Base-by-base conservation (phyloP, 1,284 basidiomycete genomes). In the Mycena sp. region DNA sequence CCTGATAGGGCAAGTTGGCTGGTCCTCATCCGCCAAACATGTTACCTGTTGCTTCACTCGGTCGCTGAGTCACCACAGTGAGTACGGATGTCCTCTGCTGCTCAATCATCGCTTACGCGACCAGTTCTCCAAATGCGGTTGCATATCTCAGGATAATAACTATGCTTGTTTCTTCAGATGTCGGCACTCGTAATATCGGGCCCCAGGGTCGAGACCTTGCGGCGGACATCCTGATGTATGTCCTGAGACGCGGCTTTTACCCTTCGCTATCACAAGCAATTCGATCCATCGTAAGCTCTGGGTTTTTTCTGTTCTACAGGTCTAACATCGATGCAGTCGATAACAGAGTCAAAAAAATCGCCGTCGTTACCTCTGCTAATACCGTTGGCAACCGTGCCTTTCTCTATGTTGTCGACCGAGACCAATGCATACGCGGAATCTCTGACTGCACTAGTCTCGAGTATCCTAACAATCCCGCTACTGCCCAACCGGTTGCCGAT, bases 401-500 rank as follows among this genome's bases (percentile, higher is more conserved):
- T 85, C 14, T 71, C 76, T 5, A 69, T 74, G 1, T 74, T 78
- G 43, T 61, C 72, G 11, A 7, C 72, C 0, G 45, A 72, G 14
- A 73, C 77, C 0, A 70, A 78, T 1, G 73, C 77, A 44, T 80
- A 78, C 64, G 32, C 68, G 6, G 71, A 63, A 50, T 76, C 71
- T 50, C 74, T 82, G 48, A 75, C 69, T 19, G 74, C 74, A 19
- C 70, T 88, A 38, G 67, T 87, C 43, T 70, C 75, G 4, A 73
- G 80, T 60, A 84, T 93, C 57, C 77, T 92, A 55, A 82, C 86
- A 6, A 82, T 92, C 46, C 87, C 87, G 1, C 76, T 89, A 0
- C 81, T 93, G 1, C 90, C 87, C 1, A 89, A 92, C 72, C 86
- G 89, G 9, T 77, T 93, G 25, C 85, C 90, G 12, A 73, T 91